Conservation (phyloP, 768 basidiomycete species). For the Phaffia australis region DNA sequence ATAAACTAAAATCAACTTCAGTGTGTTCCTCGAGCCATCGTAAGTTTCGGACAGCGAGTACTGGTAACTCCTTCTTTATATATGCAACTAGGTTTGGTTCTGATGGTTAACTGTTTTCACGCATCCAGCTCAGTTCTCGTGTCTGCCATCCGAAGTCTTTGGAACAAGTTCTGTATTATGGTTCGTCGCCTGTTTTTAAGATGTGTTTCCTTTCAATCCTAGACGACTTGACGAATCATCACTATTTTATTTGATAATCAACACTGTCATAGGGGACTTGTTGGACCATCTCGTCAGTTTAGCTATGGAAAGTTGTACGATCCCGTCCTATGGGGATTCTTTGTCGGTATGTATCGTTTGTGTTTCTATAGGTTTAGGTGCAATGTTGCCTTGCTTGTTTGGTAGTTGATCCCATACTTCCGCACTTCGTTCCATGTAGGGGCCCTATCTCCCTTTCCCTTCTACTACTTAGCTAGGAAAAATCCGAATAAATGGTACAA, state of each 20-base stretch:
- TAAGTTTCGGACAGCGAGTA: not conserved
- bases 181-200: not conserved
- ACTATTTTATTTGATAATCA: not conserved
- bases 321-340: slow-evolving; percentile 16
- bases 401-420: not conserved
- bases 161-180: slow-evolving; percentile 14
- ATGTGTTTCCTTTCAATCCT: not conserved
- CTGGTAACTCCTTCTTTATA: not conserved
- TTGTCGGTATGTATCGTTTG: not conserved
- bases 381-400: too few species aligned
- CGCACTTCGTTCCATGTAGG: not conserved
- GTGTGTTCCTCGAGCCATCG: not conserved
- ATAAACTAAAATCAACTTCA: too few species aligned
- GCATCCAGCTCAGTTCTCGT: not conserved
- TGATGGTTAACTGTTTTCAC: not conserved
- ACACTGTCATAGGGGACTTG: not conserved
- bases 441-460: slow-evolving; percentile 4
- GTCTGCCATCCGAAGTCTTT: slow-evolving; percentile 1
- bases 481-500: slow-evolving; percentile 15
- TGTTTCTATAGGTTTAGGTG: not conserved
- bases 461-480: slow-evolving; percentile 10
- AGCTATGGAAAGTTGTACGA: not conserved
- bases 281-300: slow-evolving; percentile 9
- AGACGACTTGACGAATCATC: not conserved
- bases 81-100: not conserved